A percentile compares a stretch with the other conserved stretches of the same genome.
These are phyloP conservation scores for Starmerella bacillaris DNA, from an alignment of 805 yeast genomes.

Conservation along the genomic window DNA sequence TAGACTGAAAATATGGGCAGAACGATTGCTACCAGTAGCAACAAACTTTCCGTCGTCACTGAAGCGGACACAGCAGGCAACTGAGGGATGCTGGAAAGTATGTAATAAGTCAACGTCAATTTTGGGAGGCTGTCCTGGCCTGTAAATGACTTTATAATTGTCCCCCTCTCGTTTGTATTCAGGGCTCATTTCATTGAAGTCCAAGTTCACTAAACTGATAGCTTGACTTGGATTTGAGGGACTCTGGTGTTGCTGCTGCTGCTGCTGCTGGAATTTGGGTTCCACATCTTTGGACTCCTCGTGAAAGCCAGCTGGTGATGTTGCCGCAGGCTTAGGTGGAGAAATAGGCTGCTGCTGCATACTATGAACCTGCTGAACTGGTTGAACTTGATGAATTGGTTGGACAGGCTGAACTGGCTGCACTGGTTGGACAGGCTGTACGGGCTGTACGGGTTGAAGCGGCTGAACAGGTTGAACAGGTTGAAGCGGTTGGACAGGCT, in stretches of 20 bases:
- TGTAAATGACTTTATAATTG: conserved; percentile 77
- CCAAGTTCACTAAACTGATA: conserved; percentile 36
- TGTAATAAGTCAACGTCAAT: conserved; percentile 79
- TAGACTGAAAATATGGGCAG: conserved; percentile 86
- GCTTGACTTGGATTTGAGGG: neutral
- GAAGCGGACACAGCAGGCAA: conserved; percentile 91
- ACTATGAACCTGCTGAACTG: too few species aligned
- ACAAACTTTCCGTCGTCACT: conserved; percentile 76
- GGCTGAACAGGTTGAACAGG: too few species aligned
- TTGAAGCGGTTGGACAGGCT: neutral
- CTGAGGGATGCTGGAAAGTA: conserved; percentile 80
- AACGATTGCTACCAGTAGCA: conserved; percentile 93
- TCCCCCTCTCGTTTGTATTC: conserved; percentile 63
- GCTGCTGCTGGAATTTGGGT: neutral
- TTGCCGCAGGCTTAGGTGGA: too few species aligned
- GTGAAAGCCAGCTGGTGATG: too few species aligned
- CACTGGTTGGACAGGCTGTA: too few species aligned
- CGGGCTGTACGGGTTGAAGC: too few species aligned
- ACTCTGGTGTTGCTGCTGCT: neutral
- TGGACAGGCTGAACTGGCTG: conserved; percentile 1
- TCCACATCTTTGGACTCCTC: neutral
- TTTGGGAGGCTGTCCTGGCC: conserved; percentile 60
- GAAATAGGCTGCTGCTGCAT: too few species aligned
- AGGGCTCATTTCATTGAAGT: conserved; percentile 42
- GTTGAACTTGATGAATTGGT: too few species aligned